Conservation (phyloP, 495 filamentous ascomycete genomes). For the Podospora australis region DNA sequence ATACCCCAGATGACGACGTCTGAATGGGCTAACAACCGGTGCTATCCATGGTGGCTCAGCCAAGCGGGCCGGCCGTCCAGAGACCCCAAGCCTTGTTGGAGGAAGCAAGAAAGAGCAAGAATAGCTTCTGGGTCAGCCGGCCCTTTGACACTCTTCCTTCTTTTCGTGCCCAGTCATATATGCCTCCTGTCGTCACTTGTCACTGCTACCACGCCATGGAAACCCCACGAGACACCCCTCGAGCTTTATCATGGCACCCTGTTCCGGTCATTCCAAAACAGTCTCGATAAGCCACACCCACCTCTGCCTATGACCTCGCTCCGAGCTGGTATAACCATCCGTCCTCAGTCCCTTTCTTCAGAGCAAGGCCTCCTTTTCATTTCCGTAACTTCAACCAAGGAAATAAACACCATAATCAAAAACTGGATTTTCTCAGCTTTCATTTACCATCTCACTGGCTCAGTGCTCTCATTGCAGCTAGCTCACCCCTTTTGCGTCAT, state of each 20-base stretch:
- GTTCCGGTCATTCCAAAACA: conserved; percentile 5
- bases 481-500: conserved; percentile 7
- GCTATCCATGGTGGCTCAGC: no score
- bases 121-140: no score
- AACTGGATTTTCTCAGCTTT: not conserved
- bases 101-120: no score
- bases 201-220: not conserved
- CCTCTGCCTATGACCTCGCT: no score
- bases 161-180: no score
- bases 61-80: no score
- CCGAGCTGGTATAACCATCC: conserved; percentile 4
- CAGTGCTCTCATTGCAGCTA: conserved; percentile 7
- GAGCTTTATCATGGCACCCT: conserved; percentile 5
- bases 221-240: conserved; percentile 7
- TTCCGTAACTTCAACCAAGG: not conserved
- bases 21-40: no score
- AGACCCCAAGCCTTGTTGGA: no score
- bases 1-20: not conserved
- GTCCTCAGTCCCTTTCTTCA: not conserved
- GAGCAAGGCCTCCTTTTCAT: not conserved
- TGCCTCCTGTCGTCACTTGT: conserved; percentile 12
- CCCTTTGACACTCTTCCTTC: no score
- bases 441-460: not conserved
- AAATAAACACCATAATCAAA: not conserved
- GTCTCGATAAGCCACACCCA: conserved; percentile 11